Conservation (phyloP, 2,329 filamentous ascomycete species). For the Trichoderma brevicompactum region DNA sequence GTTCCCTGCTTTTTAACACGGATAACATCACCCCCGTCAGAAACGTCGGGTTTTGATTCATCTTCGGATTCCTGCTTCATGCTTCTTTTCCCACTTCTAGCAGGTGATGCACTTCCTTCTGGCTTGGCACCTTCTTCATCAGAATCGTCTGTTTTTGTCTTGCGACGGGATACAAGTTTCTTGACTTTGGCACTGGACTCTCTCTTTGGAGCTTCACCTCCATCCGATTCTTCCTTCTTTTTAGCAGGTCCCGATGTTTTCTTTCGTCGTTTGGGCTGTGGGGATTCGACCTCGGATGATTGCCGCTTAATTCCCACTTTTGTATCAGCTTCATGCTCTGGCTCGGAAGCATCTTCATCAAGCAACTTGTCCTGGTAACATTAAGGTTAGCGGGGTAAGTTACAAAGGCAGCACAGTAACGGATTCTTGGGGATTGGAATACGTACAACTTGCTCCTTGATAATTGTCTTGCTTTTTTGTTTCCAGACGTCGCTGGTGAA, state of each 20-base stretch:
- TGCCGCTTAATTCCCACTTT: constrained; percentile 43
- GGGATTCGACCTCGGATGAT: constrained; percentile 42
- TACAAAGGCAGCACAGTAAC: background rate
- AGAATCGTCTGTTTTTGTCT: constrained; percentile 27
- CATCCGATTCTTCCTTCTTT: constrained; percentile 40
- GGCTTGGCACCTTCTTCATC: constrained; percentile 25
- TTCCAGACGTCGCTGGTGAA: constrained; percentile 60
- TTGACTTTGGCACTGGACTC: constrained; percentile 32
- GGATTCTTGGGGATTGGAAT: background rate
- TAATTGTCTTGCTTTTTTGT: constrained; percentile 60
- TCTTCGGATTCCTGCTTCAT: constrained; percentile 29
- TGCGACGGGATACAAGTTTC: constrained; percentile 29
- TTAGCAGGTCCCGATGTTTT: constrained; percentile 40
- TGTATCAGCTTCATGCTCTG: constrained; percentile 36
- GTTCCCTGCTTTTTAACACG: constrained; percentile 25
- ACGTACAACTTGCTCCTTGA: constrained; percentile 60
- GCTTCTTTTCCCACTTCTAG: constrained; percentile 28
- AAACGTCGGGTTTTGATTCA: constrained; percentile 10
- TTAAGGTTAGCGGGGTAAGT: constrained; percentile 25
- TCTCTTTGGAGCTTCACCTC: constrained; percentile 32
- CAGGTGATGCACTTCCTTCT: constrained; percentile 12
- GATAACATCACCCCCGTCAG: background rate
- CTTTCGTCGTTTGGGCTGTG: constrained; percentile 47
- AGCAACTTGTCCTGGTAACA: constrained; percentile 43
- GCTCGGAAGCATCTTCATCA: constrained; percentile 39